These are phyloP conservation scores for Calonectria ilicicola DNA, from an alignment of 2,329 filamentous ascomycete genomes.

Conservation along the genomic window DNA sequence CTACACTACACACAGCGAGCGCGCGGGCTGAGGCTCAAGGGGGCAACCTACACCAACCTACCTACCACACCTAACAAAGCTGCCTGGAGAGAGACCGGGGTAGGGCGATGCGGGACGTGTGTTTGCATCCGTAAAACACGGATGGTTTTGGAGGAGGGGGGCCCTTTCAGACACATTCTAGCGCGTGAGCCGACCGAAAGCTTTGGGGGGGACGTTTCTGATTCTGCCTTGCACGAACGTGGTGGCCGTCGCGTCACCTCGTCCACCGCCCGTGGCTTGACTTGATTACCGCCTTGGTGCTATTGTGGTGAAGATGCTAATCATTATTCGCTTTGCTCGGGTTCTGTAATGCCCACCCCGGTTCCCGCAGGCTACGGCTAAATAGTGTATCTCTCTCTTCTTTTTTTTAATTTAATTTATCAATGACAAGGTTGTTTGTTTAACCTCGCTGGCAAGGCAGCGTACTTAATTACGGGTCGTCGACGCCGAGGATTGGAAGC, in stretches of 20 bases:
- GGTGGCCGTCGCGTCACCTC: background rate
- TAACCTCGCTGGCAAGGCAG: slow-evolving; percentile 2
- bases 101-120: background rate
- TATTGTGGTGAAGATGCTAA: background rate
- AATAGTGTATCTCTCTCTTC: background rate
- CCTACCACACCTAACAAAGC: too few species aligned
- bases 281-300: background rate
- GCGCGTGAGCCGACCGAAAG: background rate
- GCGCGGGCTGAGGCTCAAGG: background rate
- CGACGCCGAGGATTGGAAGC: background rate
- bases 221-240: background rate
- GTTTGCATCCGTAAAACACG: background rate
- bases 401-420: background rate
- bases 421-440: slow-evolving; percentile 4
- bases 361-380: too few species aligned
- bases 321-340: background rate
- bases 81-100: background rate
- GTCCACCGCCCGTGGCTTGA: background rate
- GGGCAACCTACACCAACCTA: too few species aligned
- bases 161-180: background rate
- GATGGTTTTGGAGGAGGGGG: background rate
- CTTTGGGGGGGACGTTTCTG: background rate
- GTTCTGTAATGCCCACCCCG: background rate
- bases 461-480: slow-evolving; percentile 3
- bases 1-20: background rate